Conservation (phyloP, 2,329 filamentous ascomycete genomes). For the Colletotrichum aenigma region DNA sequence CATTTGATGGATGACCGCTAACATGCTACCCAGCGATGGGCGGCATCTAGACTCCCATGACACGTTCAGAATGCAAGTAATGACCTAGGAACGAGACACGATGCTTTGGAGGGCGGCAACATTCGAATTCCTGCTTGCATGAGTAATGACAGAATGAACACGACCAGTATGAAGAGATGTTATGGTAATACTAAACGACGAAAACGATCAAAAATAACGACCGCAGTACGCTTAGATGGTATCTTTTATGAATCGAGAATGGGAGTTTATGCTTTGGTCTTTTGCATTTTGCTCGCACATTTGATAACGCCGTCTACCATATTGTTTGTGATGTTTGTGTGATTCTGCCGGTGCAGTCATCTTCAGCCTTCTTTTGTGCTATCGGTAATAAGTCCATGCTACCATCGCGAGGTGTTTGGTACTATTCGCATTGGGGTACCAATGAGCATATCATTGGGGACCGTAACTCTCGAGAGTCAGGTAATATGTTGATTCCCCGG, state of each 20-base stretch:
- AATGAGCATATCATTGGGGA: too few relatives aligned
- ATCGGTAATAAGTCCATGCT: background rate
- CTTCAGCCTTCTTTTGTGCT: background rate
- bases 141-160: background rate
- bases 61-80: background rate
- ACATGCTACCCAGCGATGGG: conserved; percentile 25
- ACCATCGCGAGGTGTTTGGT: background rate
- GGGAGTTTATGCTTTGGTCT: background rate
- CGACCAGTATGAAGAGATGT: background rate
- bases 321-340: background rate
- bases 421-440: background rate
- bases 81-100: background rate
- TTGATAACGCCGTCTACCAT: background rate
- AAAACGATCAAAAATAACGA: background rate
- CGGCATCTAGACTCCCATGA: background rate
- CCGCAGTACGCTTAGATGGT: background rate
- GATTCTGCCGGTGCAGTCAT: background rate
- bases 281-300: background rate
- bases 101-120: background rate
- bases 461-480: background rate
- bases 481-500: background rate
- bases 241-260: background rate
- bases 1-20: background rate
- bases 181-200: background rate
- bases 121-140: background rate